phyloP scores from a whole-genome alignment of 2,329 filamentous ascomycete species.

The Fusarium camptoceras region DNA sequence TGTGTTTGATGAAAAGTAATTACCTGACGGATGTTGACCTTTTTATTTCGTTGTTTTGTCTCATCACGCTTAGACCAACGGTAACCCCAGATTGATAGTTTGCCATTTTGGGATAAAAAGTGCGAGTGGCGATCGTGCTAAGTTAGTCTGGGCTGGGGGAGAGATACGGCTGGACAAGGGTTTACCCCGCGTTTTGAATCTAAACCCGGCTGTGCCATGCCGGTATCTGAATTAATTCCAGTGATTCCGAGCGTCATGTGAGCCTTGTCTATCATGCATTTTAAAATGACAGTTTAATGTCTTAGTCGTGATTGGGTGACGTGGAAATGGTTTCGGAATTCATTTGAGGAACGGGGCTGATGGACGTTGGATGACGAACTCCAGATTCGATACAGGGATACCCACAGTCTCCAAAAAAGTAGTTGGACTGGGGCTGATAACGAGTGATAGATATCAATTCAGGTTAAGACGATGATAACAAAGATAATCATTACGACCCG shows the following conservation, averaged over 20 bases:
- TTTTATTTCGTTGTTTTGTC: background rate
- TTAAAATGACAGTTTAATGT: rapidly evolving
- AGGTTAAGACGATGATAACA: background rate
- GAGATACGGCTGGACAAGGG: background rate
- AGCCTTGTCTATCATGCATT: no score
- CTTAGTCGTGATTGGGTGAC: no score
- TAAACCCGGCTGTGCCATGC: background rate
- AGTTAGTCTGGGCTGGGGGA: background rate
- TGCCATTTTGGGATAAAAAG: conserved; percentile 14
- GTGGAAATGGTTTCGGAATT: background rate
- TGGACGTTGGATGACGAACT: background rate
- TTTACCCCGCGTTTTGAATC: background rate
- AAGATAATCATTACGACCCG: background rate
- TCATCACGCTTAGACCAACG: background rate
- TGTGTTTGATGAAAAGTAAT: background rate
- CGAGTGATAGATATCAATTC: background rate
- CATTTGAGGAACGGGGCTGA: background rate
- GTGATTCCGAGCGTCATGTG: background rate
- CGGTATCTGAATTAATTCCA: background rate
- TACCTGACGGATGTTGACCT: background rate
- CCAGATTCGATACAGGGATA: background rate
- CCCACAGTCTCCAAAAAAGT: background rate
- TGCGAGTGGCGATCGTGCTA: conserved; percentile 6
- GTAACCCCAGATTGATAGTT: background rate
- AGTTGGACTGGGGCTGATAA: background rate